Base-by-base conservation (phyloP, 257 asterid species). In the Lithospermum erythrorhizon region DNA sequence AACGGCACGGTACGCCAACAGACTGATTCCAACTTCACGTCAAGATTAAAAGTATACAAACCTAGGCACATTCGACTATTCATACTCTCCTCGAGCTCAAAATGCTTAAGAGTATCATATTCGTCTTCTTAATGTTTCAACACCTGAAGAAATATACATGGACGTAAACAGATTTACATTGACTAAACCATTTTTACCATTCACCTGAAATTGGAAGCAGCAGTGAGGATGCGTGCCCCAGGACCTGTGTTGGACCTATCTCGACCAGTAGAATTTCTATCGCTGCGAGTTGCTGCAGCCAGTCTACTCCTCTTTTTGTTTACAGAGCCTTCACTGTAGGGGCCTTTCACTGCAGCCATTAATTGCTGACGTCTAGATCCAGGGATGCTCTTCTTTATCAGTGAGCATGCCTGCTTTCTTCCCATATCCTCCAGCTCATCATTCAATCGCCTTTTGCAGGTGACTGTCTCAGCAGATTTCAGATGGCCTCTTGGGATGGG, bases 361-460 rank as follows among this genome's bases (percentile, higher is more conserved):
- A 83, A 68, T 66, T 83, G 87, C 72, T 71, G 77, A 23, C 75
- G 78, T 80, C 96, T 83, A 32, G 83, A 54, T 67, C 85, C 74
- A 9, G 56, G 70, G 61, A 83, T 61, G 62, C 29, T 78, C 59
- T 82, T 83, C 79, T 65, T 83, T 61, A 80, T 59, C 18, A 75
- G 61, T 0, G 73, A 57, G 56, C 57, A 53, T 3, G 95, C 97
- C 64, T 81, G 87, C 71, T 68, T 85, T 58, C 64, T 68, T 53
- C 51, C 21, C 14, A 35, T 35, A 68, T 76, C 87, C 49, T 87
- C 95, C 69, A 75, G 69, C 14, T 79, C 83, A 63, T 76, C 79
- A 74, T 68, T 87, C 55, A 79, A 68, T 67, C 78, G 74, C 61
- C 90, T 82, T 67, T 90, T 85, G 90, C 96, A 78, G 30, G 84